A percentile compares a stretch with the other conserved stretches of the same genome.
Conservation (phyloP, 2,329 filamentous ascomycete species). For the Meredithiella fracta region DNA sequence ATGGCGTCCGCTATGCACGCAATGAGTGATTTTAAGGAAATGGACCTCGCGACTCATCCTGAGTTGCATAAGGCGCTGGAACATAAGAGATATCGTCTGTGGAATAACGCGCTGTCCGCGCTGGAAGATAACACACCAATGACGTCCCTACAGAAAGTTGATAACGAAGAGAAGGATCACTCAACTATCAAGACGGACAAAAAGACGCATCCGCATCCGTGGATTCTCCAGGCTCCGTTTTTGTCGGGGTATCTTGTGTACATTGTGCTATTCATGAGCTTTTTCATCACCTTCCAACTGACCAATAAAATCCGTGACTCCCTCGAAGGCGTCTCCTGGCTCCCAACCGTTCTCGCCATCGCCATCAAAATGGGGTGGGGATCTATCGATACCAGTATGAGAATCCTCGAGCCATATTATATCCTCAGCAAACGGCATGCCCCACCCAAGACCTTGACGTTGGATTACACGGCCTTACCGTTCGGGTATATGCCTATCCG, state of each 20-base stretch:
- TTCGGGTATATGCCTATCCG: slow-evolving; percentile 48
- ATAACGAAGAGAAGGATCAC: neutral
- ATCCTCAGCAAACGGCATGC: slow-evolving; percentile 51
- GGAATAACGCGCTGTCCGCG: slow-evolving; percentile 54
- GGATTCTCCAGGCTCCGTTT: slow-evolving; percentile 43
- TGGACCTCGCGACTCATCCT: slow-evolving; percentile 49
- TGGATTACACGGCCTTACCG: slow-evolving; percentile 58
- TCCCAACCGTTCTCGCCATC: slow-evolving; percentile 49
- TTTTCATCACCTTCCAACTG: slow-evolving; percentile 37
- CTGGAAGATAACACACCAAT: slow-evolving; percentile 31
- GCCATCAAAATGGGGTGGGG: slow-evolving; percentile 52
- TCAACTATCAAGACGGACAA: neutral
- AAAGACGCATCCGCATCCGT: slow-evolving; percentile 44
- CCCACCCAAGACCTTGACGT: slow-evolving; percentile 45
- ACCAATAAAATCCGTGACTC: neutral
- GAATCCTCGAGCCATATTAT: slow-evolving; percentile 61
- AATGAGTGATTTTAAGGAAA: slow-evolving; percentile 55
- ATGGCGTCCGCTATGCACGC: slow-evolving; percentile 63
- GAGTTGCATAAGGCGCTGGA: slow-evolving; percentile 54
- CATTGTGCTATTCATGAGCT: slow-evolving; percentile 37
- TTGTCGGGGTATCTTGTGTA: slow-evolving; percentile 26
- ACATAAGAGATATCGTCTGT: slow-evolving; percentile 48
- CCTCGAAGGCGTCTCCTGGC: slow-evolving; percentile 35
- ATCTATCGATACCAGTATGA: slow-evolving; percentile 50
- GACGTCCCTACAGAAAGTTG: slow-evolving; percentile 16